phyloP scores from a whole-genome alignment of 345 rosid species.

The Salix viminalis region DNA sequence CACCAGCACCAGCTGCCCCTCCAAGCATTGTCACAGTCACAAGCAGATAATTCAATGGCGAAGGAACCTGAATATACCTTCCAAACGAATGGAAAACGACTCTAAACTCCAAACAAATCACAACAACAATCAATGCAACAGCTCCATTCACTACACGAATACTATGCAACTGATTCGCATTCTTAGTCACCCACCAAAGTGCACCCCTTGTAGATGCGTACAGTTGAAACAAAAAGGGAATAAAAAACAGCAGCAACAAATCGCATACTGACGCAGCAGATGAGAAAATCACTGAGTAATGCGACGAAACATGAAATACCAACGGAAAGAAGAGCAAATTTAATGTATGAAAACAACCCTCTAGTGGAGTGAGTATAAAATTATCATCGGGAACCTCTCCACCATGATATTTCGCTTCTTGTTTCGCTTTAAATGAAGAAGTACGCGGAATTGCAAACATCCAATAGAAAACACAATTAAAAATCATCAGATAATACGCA shows the following conservation, averaged over 20 bases:
- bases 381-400: conserved; percentile 88
- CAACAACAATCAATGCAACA: conserved; percentile 73
- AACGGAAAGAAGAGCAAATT: conserved; percentile 79
- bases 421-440: conserved; percentile 83
- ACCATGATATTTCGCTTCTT: conserved; percentile 82
- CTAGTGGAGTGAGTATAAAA: conserved; percentile 68
- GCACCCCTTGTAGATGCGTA: conserved; percentile 94
- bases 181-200: conserved; percentile 89
- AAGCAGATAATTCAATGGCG: conserved; percentile 79
- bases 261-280: conserved; percentile 71
- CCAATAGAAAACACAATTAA: conserved; percentile 93
- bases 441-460: conserved; percentile 68
- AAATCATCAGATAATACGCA: conserved; percentile 70
- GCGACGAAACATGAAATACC: conserved; percentile 79
- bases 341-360: conserved; percentile 76
- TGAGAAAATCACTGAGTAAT: conserved; percentile 65
- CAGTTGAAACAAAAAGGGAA: conserved; percentile 83
- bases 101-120: conserved; percentile 86
- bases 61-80: conserved; percentile 90
- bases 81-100: conserved; percentile 95
- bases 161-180: conserved; percentile 60
- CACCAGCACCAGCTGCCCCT: conserved; percentile 86
- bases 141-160: conserved; percentile 87
- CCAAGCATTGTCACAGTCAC: conserved; percentile 91
- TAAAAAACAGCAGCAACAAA: conserved; percentile 76